A percentile compares a stretch with the other conserved stretches of the same genome.
Evolutionary conservation across 306 rosid species (phyloP).

Genomic region (Oemleria cerasiformis): DNA sequence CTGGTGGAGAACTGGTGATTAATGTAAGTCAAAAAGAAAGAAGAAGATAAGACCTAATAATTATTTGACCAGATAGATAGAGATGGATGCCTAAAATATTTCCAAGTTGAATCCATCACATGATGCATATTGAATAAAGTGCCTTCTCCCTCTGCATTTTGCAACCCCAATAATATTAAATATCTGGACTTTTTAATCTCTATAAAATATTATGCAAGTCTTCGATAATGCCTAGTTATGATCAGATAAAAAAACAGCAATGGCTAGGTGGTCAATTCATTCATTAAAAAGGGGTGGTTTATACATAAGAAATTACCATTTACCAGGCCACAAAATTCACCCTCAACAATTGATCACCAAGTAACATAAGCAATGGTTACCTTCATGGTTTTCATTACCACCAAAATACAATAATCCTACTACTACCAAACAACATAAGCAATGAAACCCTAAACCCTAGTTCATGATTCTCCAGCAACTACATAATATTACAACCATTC

Average conservation of each 20-base stretch:
- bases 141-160: background rate
- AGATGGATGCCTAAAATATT: constrained; percentile 7
- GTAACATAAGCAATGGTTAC: constrained; percentile 24
- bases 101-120: constrained; percentile 11
- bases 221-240: no score
- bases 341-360: background rate
- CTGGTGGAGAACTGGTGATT: background rate
- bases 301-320: background rate
- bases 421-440: background rate
- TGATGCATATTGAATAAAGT: background rate
- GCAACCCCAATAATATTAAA: background rate
- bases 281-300: background rate
- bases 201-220: no score
- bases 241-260: no score
- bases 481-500: constrained; percentile 79
- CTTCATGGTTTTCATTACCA: constrained; percentile 31
- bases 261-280: background rate
- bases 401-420: constrained; percentile 9
- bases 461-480: constrained; percentile 3
- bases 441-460: constrained; percentile 24
- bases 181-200: no score
- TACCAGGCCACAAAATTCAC: background rate
- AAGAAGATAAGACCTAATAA: background rate
- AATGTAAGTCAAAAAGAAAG: background rate
- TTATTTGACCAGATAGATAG: background rate